A percentile compares a stretch with the other conserved stretches of the same genome.
phyloP scores from a whole-genome alignment of 208 protist genomes.

The Spongospora subterranea region DNA sequence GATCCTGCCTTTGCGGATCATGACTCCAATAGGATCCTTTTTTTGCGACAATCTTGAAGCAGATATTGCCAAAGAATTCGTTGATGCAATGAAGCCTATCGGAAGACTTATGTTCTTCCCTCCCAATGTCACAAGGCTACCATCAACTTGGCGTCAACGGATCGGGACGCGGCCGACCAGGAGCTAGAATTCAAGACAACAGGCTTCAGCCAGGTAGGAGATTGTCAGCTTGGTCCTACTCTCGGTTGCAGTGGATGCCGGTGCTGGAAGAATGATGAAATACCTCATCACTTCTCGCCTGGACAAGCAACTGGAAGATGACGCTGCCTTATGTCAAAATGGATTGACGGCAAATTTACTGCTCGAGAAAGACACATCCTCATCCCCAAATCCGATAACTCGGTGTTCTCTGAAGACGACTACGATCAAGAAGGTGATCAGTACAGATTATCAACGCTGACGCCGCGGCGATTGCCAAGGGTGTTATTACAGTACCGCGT shows the following conservation, averaged over 20 bases:
- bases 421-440: background rate
- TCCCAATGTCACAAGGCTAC: background rate
- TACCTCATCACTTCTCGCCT: background rate
- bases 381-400: background rate
- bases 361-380: background rate
- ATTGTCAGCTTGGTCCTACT: no score
- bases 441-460: background rate
- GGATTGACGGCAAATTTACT: background rate
- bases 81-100: background rate
- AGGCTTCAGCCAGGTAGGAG: no score
- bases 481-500: background rate
- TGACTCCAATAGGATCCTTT: background rate
- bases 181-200: no score
- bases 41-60: constrained; percentile 2
- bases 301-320: no score
- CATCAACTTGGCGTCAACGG: no score
- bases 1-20: background rate
- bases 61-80: background rate
- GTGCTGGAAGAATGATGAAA: background rate
- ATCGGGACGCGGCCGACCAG: no score
- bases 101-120: background rate
- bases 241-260: background rate
- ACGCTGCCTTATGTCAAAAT: no score
- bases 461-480: background rate
- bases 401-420: background rate